Evolutionary conservation across 2,329 filamentous ascomycete genomes (phyloP), one percentile per base, ranked within the genome.

Genomic region (Penicillium sp.): DNA sequence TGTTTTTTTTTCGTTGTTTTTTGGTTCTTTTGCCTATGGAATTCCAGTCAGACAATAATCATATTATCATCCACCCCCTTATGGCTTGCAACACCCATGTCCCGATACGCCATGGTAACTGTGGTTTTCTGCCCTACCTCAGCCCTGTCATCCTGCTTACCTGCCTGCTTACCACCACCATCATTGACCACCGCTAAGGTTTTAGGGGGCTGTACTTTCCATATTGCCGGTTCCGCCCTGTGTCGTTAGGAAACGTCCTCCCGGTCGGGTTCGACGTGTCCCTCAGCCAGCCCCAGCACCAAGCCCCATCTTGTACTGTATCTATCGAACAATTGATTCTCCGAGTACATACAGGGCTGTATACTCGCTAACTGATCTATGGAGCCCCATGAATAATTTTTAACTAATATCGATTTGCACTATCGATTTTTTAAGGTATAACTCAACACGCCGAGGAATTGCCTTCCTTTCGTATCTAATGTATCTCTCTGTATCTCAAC

Each of bases 201-300:
- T 54, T 40, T 3, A n/a, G 19, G 37, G 28, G 53, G 53, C 38
- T 45, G 37, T n/a, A 55, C 38, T 55, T 55, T 55, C 53, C 37
- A 55, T 45, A 35, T 26, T 17, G n/a, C 47, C 42, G 47, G 49
- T 53, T 40, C 53, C 24, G 26, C 40, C 19, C 54, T 19, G 44
- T 19, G 44, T 35, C 30, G 42, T 37, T 33, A 15, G 40, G n/a
- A 28, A n/a, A 17, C 22, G 26, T 40, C 15, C 47, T 33, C 44
- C 40, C 28, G 28, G 26, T 35, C 28, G 24, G 38, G 35, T 47
- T 45, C 50, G 49, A 54, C 54, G 54, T 57, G 40, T 57, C 54
- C 54, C 33, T 57, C 54, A 57, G 54, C 54, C 54, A 57, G 54
- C 54, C 53, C 30, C 50, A 24, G 33, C 33, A 22, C 45, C 45